phyloP scores from a whole-genome alignment of 768 basidiomycete species.

The Floccularia luteovirens region DNA sequence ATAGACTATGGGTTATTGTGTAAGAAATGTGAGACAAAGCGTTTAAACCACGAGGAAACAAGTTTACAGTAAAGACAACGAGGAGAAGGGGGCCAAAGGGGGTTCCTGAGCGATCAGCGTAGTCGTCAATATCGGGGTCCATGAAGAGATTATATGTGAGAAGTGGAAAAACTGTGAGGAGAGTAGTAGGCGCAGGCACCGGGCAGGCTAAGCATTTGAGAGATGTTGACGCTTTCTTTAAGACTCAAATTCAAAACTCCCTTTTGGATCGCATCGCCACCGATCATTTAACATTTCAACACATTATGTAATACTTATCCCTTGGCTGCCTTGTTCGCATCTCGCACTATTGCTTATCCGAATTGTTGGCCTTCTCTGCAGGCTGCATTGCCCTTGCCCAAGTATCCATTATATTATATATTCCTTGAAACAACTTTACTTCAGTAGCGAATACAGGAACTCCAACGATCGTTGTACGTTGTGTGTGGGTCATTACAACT shows the following conservation, averaged over 20 bases:
- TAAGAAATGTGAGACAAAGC: constrained; percentile 4
- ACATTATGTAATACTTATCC: too few species aligned
- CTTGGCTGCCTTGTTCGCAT: too few species aligned
- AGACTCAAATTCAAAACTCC: too few species aligned
- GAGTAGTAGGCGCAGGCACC: constrained; percentile 1
- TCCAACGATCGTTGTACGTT: too few species aligned
- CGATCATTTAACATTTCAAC: neutral
- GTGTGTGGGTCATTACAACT: too few species aligned
- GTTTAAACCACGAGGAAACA: constrained; percentile 9
- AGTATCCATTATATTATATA: too few species aligned
- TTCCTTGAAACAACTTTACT: too few species aligned
- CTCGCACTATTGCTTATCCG: too few species aligned
- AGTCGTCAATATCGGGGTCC: neutral
- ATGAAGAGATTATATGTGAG: neutral
- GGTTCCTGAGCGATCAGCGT: constrained; percentile 4
- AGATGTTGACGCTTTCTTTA: neutral
- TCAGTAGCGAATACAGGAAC: too few species aligned
- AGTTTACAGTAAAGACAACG: constrained; percentile 54
- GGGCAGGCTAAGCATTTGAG: neutral
- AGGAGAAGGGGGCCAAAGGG: constrained; percentile 39
- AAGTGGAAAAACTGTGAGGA: neutral
- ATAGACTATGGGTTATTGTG: constrained; percentile 54
- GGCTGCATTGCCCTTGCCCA: too few species aligned
- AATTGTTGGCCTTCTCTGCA: too few species aligned
- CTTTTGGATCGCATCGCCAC: constrained; percentile 1